Base-by-base conservation (phyloP, 306 rosid species). In the Fagus crenata region DNA sequence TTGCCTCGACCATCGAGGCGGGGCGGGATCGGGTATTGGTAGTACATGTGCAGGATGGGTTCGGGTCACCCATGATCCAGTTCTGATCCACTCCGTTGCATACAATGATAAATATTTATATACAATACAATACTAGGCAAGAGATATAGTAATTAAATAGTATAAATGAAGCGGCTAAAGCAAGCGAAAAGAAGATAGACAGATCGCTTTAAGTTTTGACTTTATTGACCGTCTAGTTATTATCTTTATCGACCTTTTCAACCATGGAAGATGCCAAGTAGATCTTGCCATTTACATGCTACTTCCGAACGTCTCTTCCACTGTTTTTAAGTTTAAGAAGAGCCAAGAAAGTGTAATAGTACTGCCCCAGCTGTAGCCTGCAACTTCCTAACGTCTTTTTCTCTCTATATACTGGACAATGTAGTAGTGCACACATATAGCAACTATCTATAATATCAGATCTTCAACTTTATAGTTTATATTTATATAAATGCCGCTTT, bases 371-470 rank as follows among this genome's bases (percentile, higher is more conserved):
- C 68, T 46, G 72, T 39, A 63, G n/a, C 28, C 56, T 69, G 37
- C 64, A 69, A 13, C 53, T 43, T 80, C 53, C 53, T 37, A 67
- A 55, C 63, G 60, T 68, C 79, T 46, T 41, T 80, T 53, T 74
- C 80, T 55, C 46, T 53, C 67, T 55, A 63, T 9, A 15, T 76
- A 36, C 49, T 49, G 55, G 55, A 7, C 40, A 14, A 46, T 46
- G 49, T 2, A 49, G 39, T 32, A 37, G 36, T 5, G 69, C 61
- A n/a, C 81, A 68, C 37, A 63, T 60, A 71, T 51, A 60, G 54
- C 78, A 82, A 41, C 65, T 58, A 22, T 73, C 78, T 35, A 61
- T 33, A 33, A 71, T 65, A 59, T 55, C 74, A 72, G 78, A 81
- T 74, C 86, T 77, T 43, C 35, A 61, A 58, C n/a, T 64, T 43